Base-by-base conservation (phyloP, 352 stramenopile genomes). In the Globisporangium canariense region DNA sequence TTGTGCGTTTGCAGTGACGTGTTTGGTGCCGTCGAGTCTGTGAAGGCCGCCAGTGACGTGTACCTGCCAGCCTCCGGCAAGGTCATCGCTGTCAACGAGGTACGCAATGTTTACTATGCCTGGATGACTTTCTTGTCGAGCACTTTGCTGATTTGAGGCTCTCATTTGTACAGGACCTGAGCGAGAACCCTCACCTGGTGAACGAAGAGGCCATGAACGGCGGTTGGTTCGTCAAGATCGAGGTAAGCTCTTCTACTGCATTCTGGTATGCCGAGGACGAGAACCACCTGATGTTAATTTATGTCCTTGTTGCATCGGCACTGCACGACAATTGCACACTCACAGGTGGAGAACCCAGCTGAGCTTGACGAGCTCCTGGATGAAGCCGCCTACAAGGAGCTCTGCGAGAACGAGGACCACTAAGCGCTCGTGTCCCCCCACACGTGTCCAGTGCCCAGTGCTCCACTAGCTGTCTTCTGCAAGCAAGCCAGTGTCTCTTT, bases 41-140 rank as follows among this genome's bases (percentile, higher is more conserved):
- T 99, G 55, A 99, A 99, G 88, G 97, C 97, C 52, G 97, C 97
- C 28, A 98, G 88, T 32, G 97, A 99, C 64, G 93, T 99, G 58
- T 99, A 99, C 79, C 79, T 86, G 45, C 97, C 97, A 43, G 91
- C 97, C 22, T 76, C 77, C 49, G 97, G 97, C 65, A 98, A 85
- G 46, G 83, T 99, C 43, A 68, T 96, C 36, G 97, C 97, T 58
- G 71, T 98, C 7, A 99, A 99, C 76, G 88, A 98, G 69, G 85
- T 91, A 34, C 18, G 65, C 5, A 20, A 41, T 3, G 25, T 13
- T 1, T n/a, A 10, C 25, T 41, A 13, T 28, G 8, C 34, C 34
- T n/a, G 0, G 28, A 43, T 41, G 36, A n/a, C 20, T 7, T 46
- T 18, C 3, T 13, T 46, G 13, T 4, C 5, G 1, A 5, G 3